Evolutionary conservation across 1,139 yeast genomes (phyloP), one percentile per base, ranked within the genome.

Genomic region (Candida pseudoviswanathii): DNA sequence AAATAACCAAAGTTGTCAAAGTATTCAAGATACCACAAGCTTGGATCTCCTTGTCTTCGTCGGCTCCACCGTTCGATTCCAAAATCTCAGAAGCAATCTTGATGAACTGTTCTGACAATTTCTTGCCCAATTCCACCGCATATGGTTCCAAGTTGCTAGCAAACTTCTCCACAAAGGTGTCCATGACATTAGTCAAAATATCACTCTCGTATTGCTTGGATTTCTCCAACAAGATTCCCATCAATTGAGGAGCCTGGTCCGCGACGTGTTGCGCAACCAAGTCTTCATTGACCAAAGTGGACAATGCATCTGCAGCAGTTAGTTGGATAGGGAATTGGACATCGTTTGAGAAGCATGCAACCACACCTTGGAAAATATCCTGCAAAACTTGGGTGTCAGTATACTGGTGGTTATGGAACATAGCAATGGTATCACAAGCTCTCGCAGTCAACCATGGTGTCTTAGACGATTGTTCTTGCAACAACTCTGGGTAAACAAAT

Each of bases 91-190:
- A 61, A 2, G 81, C 82, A 45, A 78, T 57, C 36, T 63, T 65
- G 40, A 77, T 54, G 56, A 81, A 81, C 56, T 81, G 84, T 32
- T 73, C 73, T 10, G 71, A 74, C 58, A 81, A 70, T 53, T 75
- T 77, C 9, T 70, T 52, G 2, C 82, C 70, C 54, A 81, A 70
- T 56, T 81, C 81, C 16, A 69, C 63, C 22, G 84, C 83, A 60
- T 78, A 81, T 5, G 86, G 86, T 57, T 79, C 84, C 53, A 81
- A 70, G 58, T 79, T 77, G 34, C 67, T 64, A 2, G 84, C 76
- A 57, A 80, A 81, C 54, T 72, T 77, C 49, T 78, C 78, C 6
- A 81, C 85, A 58, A 81, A 78, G 11, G 76, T 73, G 52, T 81
- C 85, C 83, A 82, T 81, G 3, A 80, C 80, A 33, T 75, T 73